Percentiles rank a stretch among this genome's conserved stretches.
Evolutionary conservation across 2,329 filamentous ascomycete genomes (phyloP).

Genomic region (Escovopsis weberi): DNA sequence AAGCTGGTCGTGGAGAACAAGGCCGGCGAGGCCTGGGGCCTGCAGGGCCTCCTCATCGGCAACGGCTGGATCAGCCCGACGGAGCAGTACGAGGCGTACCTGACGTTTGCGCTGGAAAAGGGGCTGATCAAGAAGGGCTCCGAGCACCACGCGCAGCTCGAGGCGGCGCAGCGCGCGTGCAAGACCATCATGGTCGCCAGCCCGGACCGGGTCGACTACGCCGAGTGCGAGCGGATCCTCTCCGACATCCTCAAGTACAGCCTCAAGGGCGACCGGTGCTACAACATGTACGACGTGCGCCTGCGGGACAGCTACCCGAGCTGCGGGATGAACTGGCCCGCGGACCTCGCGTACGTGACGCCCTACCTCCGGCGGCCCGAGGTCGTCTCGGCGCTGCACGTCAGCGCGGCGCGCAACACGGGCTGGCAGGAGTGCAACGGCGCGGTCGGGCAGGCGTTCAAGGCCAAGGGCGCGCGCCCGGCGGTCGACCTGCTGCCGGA

Average conservation of each 20-base stretch:
- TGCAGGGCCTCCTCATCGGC: constrained; percentile 80
- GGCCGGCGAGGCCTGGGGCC: constrained; percentile 43
- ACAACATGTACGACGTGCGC: constrained; percentile 96
- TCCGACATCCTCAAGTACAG: constrained; percentile 56
- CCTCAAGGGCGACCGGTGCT: constrained; percentile 44
- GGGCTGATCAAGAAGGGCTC: constrained; percentile 56
- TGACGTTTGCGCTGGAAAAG: constrained; percentile 66
- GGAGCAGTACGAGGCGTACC: constrained; percentile 81
- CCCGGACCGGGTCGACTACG: constrained; percentile 44
- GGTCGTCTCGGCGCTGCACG: constrained; percentile 65
- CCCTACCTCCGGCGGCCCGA: constrained; percentile 77
- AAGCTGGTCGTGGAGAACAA: constrained; percentile 20
- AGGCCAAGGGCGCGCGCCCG: constrained; percentile 54
- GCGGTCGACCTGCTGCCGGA: constrained; percentile 62
- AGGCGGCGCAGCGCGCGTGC: constrained; percentile 57
- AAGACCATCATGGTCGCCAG: constrained; percentile 39
- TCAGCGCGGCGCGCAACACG: constrained; percentile 65
- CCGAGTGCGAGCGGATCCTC: constrained; percentile 63
- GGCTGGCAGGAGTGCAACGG: constrained; percentile 90
- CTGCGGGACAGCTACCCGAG: constrained; percentile 64
- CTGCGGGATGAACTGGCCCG: constrained; percentile 97
- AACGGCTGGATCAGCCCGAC: constrained; percentile 93
- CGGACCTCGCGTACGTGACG: constrained; percentile 62
- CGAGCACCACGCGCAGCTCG: constrained; percentile 47
- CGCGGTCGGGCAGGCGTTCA: constrained; percentile 58